A percentile compares a stretch with the other conserved stretches of the same genome.
Evolutionary conservation across 2,329 filamentous ascomycete genomes (phyloP).

Genomic region (Cercospora zeina): DNA sequence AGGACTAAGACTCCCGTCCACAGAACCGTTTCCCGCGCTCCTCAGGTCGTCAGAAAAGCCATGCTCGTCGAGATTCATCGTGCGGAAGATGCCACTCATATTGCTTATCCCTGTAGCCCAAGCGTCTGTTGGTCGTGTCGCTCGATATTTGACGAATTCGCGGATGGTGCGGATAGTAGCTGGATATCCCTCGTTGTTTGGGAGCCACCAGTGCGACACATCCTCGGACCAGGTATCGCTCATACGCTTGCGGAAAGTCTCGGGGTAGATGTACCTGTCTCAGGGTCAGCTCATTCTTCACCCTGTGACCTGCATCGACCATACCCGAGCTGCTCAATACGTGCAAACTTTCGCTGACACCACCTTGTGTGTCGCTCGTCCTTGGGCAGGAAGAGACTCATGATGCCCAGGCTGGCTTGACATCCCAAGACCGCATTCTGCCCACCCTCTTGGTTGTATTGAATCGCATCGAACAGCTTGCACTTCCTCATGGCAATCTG

Average conservation of each 20-base stretch:
- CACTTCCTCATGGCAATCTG: conserved; percentile 68
- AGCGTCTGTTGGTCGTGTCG: conserved; percentile 33
- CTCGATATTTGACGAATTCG: conserved; percentile 62
- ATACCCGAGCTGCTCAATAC: conserved; percentile 77
- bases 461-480: conserved; percentile 76
- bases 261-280: conserved; percentile 77
- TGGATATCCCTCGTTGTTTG: conserved; percentile 73
- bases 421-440: conserved; percentile 70
- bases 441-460: conserved; percentile 68
- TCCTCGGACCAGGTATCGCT: conserved; percentile 72
- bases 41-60: conserved; percentile 26
- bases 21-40: conserved; percentile 26
- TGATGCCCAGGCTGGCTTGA: conserved; percentile 74
- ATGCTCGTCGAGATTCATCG: conserved; percentile 39
- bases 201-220: conserved; percentile 84
- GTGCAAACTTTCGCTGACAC: conserved; percentile 75
- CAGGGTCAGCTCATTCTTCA: neutral
- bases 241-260: conserved; percentile 72
- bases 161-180: conserved; percentile 74
- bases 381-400: conserved; percentile 75
- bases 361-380: conserved; percentile 73
- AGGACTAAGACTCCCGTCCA: conserved; percentile 23
- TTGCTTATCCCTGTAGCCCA: conserved; percentile 35
- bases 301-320: conserved; percentile 35
- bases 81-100: conserved; percentile 44